phyloP scores from a whole-genome alignment of 2,329 filamentous ascomycete genomes.

The Diaporthe humulicola region DNA sequence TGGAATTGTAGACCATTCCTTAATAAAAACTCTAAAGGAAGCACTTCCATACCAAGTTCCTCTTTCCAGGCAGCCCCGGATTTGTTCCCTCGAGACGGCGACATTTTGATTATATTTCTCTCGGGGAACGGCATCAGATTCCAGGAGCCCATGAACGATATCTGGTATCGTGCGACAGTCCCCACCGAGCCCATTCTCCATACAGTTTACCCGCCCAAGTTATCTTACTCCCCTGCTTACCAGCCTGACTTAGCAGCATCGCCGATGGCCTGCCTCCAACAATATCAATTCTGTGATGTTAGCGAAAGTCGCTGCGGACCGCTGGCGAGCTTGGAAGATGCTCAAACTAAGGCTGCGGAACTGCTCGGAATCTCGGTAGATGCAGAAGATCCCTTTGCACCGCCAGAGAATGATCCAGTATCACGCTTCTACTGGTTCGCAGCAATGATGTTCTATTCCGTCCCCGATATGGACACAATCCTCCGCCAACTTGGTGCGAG shows the following conservation, averaged over 20 bases:
- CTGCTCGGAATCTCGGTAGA: background rate
- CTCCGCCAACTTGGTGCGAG: background rate
- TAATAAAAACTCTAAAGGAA: background rate
- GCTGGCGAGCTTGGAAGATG: background rate
- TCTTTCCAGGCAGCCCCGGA: background rate
- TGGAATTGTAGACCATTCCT: background rate
- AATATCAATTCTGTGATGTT: conserved; percentile 35
- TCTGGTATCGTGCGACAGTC: conserved; percentile 31
- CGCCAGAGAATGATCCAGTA: background rate
- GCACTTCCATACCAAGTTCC: background rate
- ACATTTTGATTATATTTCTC: conserved; percentile 27
- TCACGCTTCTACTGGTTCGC: background rate
- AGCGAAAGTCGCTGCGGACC: background rate
- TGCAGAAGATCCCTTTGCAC: background rate
- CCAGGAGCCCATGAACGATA: background rate
- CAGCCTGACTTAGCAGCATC: conserved; percentile 32
- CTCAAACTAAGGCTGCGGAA: background rate
- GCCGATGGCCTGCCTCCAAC: conserved; percentile 28
- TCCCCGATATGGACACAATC: rapidly evolving
- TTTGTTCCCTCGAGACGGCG: background rate
- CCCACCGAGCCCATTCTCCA: background rate
- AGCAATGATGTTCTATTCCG: background rate
- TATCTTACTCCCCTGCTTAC: background rate
- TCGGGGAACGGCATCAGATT: conserved; percentile 26
- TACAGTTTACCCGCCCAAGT: no score